Evolutionary conservation across 164 flowering plant genomes (phyloP).

Genomic region (Stephania cephalantha): DNA sequence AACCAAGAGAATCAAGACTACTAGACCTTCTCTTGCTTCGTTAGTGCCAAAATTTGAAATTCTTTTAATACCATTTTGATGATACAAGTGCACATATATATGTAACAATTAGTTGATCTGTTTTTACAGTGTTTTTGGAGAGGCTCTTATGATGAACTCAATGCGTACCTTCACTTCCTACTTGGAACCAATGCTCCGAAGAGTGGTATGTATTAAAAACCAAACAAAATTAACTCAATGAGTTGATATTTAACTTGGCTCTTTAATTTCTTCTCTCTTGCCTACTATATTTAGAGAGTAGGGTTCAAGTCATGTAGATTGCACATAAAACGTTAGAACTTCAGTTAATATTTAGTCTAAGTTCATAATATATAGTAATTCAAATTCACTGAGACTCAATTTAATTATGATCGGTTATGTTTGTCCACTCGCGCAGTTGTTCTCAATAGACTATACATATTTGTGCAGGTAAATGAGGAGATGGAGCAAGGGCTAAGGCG

Average conservation of each 20-base stretch:
- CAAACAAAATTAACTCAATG: not conserved
- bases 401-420: not conserved
- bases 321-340: not conserved
- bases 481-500: slow-evolving; percentile 37
- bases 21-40: slow-evolving; percentile 53
- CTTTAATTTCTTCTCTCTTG: not conserved
- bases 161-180: slow-evolving; percentile 34
- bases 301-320: too few relatives aligned
- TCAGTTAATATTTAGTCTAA: not conserved
- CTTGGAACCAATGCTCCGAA: slow-evolving; percentile 66
- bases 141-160: slow-evolving; percentile 44
- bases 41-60: slow-evolving; percentile 25
- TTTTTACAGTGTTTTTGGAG: slow-evolving; percentile 47
- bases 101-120: not conserved
- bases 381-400: too few relatives aligned
- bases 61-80: not conserved
- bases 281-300: not conserved
- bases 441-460: not conserved
- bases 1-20: slow-evolving; percentile 36
- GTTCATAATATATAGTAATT: too few relatives aligned
- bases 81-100: not conserved
- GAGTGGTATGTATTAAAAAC: slow-evolving; percentile 43
- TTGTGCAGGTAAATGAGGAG: slow-evolving; percentile 59
- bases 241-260: too few relatives aligned
- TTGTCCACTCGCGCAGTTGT: not conserved